Base-by-base conservation (phyloP, 192 early-diverging fungal genomes). In the Coemansia sp. region DNA sequence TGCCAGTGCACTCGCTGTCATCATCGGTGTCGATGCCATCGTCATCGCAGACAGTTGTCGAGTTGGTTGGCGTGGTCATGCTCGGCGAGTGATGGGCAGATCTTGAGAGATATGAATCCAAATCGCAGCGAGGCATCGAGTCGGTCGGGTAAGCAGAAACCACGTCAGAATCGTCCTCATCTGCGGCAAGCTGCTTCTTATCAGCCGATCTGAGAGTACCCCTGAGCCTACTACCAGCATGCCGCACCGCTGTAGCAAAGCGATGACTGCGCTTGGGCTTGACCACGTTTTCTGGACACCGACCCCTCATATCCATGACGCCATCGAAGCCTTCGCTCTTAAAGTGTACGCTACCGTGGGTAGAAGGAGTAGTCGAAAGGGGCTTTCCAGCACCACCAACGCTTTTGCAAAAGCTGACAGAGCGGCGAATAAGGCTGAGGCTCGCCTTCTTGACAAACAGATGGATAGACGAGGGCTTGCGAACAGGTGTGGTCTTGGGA, bases 91-190 rank as follows among this genome's bases (percentile, higher is more conserved):
- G 62, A 11, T 67, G 39, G n/a, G 71, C 68, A 3, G 79, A 82
- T 55, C 61, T 63, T 15, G 79, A 83, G 58, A 83, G 55, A 37
- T 83, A 76, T 6, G 63, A 65, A 28, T 76, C 68, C 39, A 82
- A 58, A 5, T 76, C 71, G n/a, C 69, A 38, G 6, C 65, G 65
- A 4, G 70, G 64, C 32, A 67, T 12, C 38, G 79, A 76, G 57
- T 82, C 79, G 34, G 71, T 52, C 17, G 79, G 79, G 45, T 82
- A 82, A 32, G 79, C 79, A 34, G 74, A 76, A 17, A 82, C 74
- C 35, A 76, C 18, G 9, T 82, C 79, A 1, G 53, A 48, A 34
- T 69, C 64, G 7, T 70, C 69, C n/a, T 76, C 69, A 22, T 6
- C 11, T 15, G 5, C 14, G 0, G 35, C 5, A 17, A 14, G 36